Percentiles rank a stretch among this genome's conserved stretches.
Evolutionary conservation across 768 basidiomycete species (phyloP).

Genomic region (Suillus sp.): DNA sequence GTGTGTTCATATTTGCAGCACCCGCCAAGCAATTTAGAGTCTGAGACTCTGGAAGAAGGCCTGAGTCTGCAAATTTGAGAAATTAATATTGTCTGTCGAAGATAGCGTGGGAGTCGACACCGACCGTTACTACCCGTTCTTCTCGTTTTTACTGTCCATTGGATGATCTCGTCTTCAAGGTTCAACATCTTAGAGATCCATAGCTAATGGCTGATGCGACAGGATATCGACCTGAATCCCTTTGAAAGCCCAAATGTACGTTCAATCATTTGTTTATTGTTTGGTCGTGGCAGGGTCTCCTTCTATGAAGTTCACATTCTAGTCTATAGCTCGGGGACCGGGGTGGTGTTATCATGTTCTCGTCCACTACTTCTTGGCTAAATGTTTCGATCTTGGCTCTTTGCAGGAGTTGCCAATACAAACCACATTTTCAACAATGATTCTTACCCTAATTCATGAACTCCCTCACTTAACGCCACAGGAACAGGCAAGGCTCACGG

Average conservation of each 20-base stretch:
- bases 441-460: constrained; percentile 77
- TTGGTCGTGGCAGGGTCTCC: not conserved
- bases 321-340: not conserved
- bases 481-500: constrained; percentile 60
- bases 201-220: not conserved
- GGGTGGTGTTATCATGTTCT: not conserved
- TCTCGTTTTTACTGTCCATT: not conserved
- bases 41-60: not conserved
- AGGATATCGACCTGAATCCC: not conserved
- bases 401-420: constrained; percentile 64
- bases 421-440: constrained; percentile 74
- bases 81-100: not conserved
- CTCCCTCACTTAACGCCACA: constrained; percentile 72
- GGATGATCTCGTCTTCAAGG: not conserved
- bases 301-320: not conserved
- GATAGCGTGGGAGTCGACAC: not conserved
- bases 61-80: not conserved
- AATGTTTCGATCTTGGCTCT: constrained; percentile 8
- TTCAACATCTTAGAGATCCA: not conserved
- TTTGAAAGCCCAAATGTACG: not conserved
- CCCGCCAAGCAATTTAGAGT: not conserved
- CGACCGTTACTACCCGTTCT: too few relatives aligned
- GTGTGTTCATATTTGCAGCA: not conserved
- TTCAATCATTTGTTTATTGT: not conserved
- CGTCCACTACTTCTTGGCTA: constrained; percentile 4